Percentiles rank a stretch among this genome's conserved stretches.
These are phyloP conservation scores for Thelephora ganbajun DNA, from an alignment of 768 basidiomycete species.

Conservation along the genomic window DNA sequence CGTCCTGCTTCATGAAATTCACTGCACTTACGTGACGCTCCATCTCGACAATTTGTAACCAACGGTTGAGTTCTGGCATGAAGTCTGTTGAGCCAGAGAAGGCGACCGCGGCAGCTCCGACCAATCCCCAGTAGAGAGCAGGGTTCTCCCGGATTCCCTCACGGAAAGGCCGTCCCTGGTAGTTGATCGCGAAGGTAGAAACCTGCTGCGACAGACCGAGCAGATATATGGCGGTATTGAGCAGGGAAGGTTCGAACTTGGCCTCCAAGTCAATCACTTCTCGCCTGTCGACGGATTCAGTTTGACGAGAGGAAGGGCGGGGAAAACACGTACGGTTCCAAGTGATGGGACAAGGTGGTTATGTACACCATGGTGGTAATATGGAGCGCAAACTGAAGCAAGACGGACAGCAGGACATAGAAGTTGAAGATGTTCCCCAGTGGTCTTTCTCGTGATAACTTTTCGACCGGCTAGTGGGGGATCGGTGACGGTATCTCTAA, in stretches of 20 bases:
- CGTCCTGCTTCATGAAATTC: neutral
- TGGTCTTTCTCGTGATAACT: constrained; percentile 85
- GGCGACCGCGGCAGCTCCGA: constrained; percentile 82
- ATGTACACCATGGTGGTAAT: constrained; percentile 87
- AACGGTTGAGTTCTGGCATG: constrained; percentile 87
- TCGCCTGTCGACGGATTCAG: constrained; percentile 24
- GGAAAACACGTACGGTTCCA: constrained; percentile 51
- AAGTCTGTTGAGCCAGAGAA: constrained; percentile 91
- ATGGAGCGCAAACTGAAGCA: constrained; percentile 89
- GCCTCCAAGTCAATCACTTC: constrained; percentile 87
- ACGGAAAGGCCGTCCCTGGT: constrained; percentile 96
- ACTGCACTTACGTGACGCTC: constrained; percentile 39
- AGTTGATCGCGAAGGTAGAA: constrained; percentile 97
- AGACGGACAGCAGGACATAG: constrained; percentile 85
- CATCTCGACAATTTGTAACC: constrained; percentile 98
- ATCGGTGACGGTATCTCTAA: neutral
- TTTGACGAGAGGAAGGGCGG: neutral
- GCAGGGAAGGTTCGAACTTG: constrained; percentile 86
- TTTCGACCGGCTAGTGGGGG: constrained; percentile 73
- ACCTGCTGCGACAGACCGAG: constrained; percentile 95
- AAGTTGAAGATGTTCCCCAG: constrained; percentile 94
- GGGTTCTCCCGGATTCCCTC: constrained; percentile 95
- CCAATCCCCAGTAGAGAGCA: constrained; percentile 84
- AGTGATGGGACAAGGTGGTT: constrained; percentile 65
- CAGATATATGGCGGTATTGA: constrained; percentile 96